Evolutionary conservation across 371 early-diverging fungal species (phyloP), one percentile per base, ranked within the genome.

Genomic region (Mucor mucedo): DNA sequence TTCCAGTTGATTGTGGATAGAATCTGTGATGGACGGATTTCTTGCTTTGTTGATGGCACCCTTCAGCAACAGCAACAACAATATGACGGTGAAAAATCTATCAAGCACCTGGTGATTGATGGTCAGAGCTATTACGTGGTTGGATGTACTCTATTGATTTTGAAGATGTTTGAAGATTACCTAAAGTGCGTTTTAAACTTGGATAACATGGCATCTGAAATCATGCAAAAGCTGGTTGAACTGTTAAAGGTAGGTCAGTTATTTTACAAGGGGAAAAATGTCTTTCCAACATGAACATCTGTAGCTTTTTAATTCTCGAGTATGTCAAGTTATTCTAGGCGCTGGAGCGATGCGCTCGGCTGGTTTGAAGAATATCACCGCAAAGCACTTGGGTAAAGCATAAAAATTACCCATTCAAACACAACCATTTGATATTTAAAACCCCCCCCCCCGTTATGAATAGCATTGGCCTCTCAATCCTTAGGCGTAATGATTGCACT

Each of bases 331-430:
- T 4, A 95, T 98, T 70, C 80, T 98, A 11, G 98, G 97, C 2
- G 97, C 96, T 2, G 98, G 97, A 1, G 98, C 98, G 0, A 91
- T 95, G 87, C 85, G 88, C 30, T 95, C 96, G 6, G 97, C 96
- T 5, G 98, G 97, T 4, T 75, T 98, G 39, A 95, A 95, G 64
- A 95, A 93, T 66, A 98, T 98, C 33, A 92, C 95, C 2, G 97
- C 98, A 8, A 93, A 95, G 62, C 98, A 97, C 68, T 78, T 97
- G 41, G 89, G 91, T 89, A 80, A 56, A 60, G 29, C 11, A 2
- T 6, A 13, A 21, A 14, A 8, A 5, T 21, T 21, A 48, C 4
- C 9, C 16, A 21, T 21, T 27, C 14, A 21, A 7, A 27, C 9
- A 48, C 21, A 28, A 28, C 6, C 5, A 28, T 48, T 8, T 5